Conservation (phyloP, 164 flowering plant genomes). For the Macadamia integrifolia region DNA sequence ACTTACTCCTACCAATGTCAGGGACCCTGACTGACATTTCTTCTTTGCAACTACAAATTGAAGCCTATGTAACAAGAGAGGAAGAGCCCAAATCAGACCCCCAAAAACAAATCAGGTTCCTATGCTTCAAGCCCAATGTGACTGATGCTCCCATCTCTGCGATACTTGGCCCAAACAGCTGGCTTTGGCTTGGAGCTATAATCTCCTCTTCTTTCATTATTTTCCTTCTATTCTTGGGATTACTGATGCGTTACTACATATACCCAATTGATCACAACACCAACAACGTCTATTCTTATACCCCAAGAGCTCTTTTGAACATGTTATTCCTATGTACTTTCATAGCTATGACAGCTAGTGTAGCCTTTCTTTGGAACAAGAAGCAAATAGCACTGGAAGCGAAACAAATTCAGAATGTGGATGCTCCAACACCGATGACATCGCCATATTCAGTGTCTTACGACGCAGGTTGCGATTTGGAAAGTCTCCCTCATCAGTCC, state of each 20-base stretch:
- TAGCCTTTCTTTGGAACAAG: constrained; percentile 58
- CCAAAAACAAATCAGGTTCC: constrained; percentile 19
- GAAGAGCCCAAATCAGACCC: constrained; percentile 24
- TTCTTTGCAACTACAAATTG: constrained; percentile 46
- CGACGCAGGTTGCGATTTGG: constrained; percentile 46
- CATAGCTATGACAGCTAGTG: constrained; percentile 41
- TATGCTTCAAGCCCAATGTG: constrained; percentile 61
- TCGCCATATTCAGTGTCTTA: constrained; percentile 22
- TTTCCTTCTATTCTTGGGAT: constrained; percentile 49
- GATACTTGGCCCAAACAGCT: constrained; percentile 56
- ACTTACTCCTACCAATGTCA: constrained; percentile 58
- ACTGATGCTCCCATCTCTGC: constrained; percentile 50
- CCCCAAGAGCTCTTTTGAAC: constrained; percentile 27
- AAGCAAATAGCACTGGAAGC: constrained; percentile 32
- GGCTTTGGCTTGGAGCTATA: constrained; percentile 72
- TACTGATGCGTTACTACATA: constrained; percentile 48
- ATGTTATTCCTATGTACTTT: constrained; percentile 38
- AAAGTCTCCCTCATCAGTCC: constrained; percentile 55
- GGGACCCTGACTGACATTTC: constrained; percentile 29
- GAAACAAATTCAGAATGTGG: constrained; percentile 34
- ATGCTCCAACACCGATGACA: constrained; percentile 27
- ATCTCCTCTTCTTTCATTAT: constrained; percentile 63
- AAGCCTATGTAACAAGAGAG: constrained; percentile 76
- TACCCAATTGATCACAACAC: constrained; percentile 64
- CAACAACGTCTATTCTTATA: constrained; percentile 23